Percentiles rank a stretch among this genome's conserved stretches.
Conservation (phyloP, 2,329 filamentous ascomycete species). For the Fusarium proliferatum region DNA sequence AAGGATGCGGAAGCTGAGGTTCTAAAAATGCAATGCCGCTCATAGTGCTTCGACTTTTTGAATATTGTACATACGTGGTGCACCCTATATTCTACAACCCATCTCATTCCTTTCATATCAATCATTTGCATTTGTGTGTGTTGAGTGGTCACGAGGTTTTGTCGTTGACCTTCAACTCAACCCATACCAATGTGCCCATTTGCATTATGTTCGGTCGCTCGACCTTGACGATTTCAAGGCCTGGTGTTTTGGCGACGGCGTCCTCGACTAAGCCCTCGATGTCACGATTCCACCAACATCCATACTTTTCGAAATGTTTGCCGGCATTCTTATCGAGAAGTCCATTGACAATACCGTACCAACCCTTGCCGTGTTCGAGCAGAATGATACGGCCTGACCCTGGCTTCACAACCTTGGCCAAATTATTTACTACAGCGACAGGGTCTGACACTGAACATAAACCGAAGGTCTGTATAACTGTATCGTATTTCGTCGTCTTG, state of each 20-base stretch:
- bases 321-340: slow-evolving; percentile 66
- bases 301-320: slow-evolving; percentile 68
- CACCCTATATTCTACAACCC: slow-evolving; percentile 38
- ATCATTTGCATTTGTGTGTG: slow-evolving; percentile 5
- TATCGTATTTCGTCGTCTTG: slow-evolving; percentile 65
- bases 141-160: slow-evolving; percentile 21
- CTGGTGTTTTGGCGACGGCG: slow-evolving; percentile 60
- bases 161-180: slow-evolving; percentile 63
- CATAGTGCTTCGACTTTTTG: slow-evolving; percentile 37
- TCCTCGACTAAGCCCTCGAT: slow-evolving; percentile 65
- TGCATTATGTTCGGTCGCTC: slow-evolving; percentile 64
- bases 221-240: slow-evolving; percentile 67
- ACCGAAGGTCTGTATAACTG: slow-evolving; percentile 72
- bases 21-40: slow-evolving; percentile 44
- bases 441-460: slow-evolving; percentile 72
- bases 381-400: slow-evolving; percentile 69
- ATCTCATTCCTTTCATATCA: slow-evolving; percentile 26
- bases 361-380: slow-evolving; percentile 71
- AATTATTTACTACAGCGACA: slow-evolving; percentile 61
- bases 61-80: slow-evolving; percentile 44
- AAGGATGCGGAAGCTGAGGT: slow-evolving; percentile 24
- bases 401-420: slow-evolving; percentile 64
- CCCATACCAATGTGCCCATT: slow-evolving; percentile 67
- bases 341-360: slow-evolving; percentile 65
- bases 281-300: slow-evolving; percentile 77